These are phyloP conservation scores for Isatis tinctoria DNA, from an alignment of 345 rosid species.

Conservation along the genomic window DNA sequence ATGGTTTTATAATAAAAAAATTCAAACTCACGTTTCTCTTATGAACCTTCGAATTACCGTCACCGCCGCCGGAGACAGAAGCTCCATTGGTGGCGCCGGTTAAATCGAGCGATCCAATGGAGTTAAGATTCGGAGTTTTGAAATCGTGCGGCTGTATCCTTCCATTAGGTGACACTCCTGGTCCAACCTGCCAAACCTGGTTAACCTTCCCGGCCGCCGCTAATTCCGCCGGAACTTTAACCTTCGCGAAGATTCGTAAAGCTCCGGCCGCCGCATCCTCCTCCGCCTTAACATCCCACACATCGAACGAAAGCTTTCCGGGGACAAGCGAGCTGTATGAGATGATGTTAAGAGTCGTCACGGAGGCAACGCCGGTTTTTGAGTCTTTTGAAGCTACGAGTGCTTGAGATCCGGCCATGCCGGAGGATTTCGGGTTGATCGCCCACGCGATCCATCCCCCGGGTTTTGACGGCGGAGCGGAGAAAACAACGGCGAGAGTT, in stretches of 20 bases:
- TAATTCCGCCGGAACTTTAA: conserved; percentile 59
- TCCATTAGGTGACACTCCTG: conserved; percentile 31
- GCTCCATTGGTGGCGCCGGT: conserved; percentile 18
- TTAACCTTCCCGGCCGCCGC: conserved; percentile 45
- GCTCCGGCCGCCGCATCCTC: conserved; percentile 32
- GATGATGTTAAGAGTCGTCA: conserved; percentile 41
- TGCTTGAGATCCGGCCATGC: conserved; percentile 72
- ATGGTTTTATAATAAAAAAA: neutral
- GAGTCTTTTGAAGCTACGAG: conserved; percentile 49
- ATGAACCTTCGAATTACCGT: conserved; percentile 31
- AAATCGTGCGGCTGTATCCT: conserved; percentile 32
- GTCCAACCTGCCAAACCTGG: conserved; percentile 91
- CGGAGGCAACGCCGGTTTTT: conserved; percentile 35
- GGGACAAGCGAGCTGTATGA: conserved; percentile 30
- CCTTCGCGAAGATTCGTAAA: conserved; percentile 53
- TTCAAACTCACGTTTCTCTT: conserved; percentile 52
- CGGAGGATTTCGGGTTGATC: conserved; percentile 59
- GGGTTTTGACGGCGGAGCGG: conserved; percentile 49
- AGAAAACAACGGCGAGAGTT: conserved; percentile 59
- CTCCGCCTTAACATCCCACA: conserved; percentile 65
- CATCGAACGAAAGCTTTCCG: conserved; percentile 50
- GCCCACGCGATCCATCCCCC: conserved; percentile 81
- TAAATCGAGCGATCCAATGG: conserved; percentile 40
- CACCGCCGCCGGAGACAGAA: conserved; percentile 28
- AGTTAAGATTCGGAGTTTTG: conserved; percentile 23